Base-by-base conservation (phyloP, 2,329 filamentous ascomycete species). In the Claviceps humidiphila region DNA sequence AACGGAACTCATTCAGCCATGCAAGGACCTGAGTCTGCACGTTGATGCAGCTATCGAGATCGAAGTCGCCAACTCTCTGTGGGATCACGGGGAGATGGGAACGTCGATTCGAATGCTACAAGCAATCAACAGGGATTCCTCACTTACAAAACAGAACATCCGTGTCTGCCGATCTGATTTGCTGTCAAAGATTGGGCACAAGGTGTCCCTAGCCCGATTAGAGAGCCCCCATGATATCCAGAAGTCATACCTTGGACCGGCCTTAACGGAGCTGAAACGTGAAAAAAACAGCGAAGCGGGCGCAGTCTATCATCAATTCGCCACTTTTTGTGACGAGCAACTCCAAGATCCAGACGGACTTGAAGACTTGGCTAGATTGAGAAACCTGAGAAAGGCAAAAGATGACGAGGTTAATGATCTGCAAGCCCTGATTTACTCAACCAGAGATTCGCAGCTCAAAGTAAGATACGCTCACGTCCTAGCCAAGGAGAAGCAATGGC, bases 201-300 rank as follows among this genome's bases (percentile, higher is more conserved):
- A 91, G 63, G 81, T 95, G 42, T 95, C 91, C 0, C 84, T 94
- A 60, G 93, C 93, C 17, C 82, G 88, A 42, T 75, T 98, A 4
- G 89, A 95, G 65, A 95, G 91, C 58, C 89, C 94, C 0, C 89
- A 95, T 57, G 80, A 82, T 51, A 95, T 98, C 55, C 88, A 96
- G 58, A 82, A 85, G 58, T 82, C 85, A 39, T 97, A 96, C 60
- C 76, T 98, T 0, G 79, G 85, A 51, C 87, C 88, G 22, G 90
- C 93, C 0, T 81, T 97, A 30, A 83, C 82, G 58, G 87, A 94
- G 62, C 73, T 98, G 7, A 85, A 81, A 59, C 82, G 82, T 1
- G 77, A 78, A 46, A 76, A 70, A 5, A 76, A 82, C 1, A 74
- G 77, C 45, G 87, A 91, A 55, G 87, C 90, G 2, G 89, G 90